phyloP scores from a whole-genome alignment of 441 rosid genomes.

The Theobroma grandiflorum region DNA sequence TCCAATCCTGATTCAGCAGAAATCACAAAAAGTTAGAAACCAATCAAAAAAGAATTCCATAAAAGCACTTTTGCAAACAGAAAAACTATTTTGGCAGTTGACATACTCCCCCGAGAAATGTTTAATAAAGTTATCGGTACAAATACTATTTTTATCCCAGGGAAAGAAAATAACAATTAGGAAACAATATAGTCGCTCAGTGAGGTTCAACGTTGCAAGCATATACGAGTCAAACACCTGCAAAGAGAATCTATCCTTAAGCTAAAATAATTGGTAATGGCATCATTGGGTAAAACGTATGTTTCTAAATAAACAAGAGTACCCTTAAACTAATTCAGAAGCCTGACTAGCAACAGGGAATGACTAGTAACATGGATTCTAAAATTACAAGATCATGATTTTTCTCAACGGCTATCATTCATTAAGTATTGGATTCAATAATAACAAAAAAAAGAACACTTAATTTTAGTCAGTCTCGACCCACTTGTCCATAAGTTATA shows the following conservation, averaged over 20 bases:
- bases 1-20: slow-evolving; percentile 42
- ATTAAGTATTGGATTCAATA: not conserved
- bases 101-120: not conserved
- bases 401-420: not conserved
- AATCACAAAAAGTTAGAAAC: not conserved
- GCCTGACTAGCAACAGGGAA: not conserved
- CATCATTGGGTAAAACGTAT: not conserved
- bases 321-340: slow-evolving; percentile 6
- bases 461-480: not conserved
- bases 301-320: not conserved
- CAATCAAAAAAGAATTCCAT: not conserved
- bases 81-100: slow-evolving; percentile 3
- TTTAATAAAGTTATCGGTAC: not conserved
- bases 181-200: not conserved
- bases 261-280: not conserved
- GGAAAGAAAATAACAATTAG: not conserved
- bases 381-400: not conserved
- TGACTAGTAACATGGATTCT: slow-evolving; percentile 1
- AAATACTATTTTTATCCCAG: not conserved
- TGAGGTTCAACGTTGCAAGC: not conserved
- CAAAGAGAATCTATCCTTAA: not conserved
- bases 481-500: not conserved
- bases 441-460: not conserved
- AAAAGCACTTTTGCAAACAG: not conserved
- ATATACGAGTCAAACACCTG: not conserved